phyloP scores from a whole-genome alignment of 331 rosid species.

The Quercus lobata region DNA sequence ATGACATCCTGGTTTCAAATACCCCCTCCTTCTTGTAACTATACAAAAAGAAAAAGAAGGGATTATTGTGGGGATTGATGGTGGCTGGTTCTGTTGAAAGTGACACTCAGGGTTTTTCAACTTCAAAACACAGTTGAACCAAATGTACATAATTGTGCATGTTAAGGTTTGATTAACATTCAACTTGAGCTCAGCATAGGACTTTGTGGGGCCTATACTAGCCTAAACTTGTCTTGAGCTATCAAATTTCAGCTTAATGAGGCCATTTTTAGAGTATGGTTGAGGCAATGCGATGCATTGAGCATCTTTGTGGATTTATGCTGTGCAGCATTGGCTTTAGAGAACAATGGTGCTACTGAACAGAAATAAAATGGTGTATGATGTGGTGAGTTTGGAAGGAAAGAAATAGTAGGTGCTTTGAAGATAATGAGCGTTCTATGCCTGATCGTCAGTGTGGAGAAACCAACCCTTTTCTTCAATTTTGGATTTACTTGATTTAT shows the following conservation, averaged over 20 bases:
- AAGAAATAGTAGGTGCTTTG: no score
- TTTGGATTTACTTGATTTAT: no score
- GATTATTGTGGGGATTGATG: neutral
- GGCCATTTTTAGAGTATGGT: neutral
- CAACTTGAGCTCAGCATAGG: neutral
- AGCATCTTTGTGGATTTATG: no score
- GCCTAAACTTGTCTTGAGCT: neutral
- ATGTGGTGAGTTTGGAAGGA: neutral
- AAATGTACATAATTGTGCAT: neutral
- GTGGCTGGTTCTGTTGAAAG: neutral
- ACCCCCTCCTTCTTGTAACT: no score
- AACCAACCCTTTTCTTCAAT: no score
- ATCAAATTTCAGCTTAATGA: neutral
- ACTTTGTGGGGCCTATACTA: neutral
- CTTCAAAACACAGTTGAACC: neutral
- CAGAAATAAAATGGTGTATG: neutral
- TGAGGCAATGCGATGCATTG: neutral
- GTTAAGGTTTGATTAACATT: neutral
- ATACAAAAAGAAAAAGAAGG: neutral
- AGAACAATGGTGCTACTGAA: neutral
- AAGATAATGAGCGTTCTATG: no score
- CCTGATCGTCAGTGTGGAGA: no score
- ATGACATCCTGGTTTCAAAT: no score
- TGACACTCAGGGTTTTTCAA: neutral
- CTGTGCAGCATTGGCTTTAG: no score